Percentiles rank a stretch among this genome's conserved stretches.
phyloP scores from a whole-genome alignment of 169 alveolate species.

The Pseudocohnilembus persalinus region DNA sequence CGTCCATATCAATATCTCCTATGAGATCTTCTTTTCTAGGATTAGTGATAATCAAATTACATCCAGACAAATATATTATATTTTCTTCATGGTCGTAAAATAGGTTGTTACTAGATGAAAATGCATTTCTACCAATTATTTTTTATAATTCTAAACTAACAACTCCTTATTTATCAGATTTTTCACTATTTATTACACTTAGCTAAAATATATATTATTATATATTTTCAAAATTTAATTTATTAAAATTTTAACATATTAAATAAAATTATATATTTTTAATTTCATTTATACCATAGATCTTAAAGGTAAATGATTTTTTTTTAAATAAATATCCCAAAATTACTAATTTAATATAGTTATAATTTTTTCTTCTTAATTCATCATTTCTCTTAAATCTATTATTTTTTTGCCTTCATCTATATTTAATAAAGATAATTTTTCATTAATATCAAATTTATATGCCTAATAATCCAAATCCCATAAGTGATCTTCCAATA shows the following conservation, averaged over 20 bases:
- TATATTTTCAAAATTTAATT: no score
- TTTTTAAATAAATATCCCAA: background rate
- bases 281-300: no score
- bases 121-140: background rate
- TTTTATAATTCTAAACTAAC: background rate
- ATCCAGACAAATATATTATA: background rate
- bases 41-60: background rate
- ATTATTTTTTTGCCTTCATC: background rate
- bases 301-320: background rate
- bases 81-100: background rate
- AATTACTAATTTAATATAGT: background rate
- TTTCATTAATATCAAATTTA: slow-evolving; percentile 30
- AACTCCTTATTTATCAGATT: background rate
- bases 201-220: no score
- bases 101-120: background rate
- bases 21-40: background rate
- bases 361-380: background rate
- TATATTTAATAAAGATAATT: no score
- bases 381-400: background rate
- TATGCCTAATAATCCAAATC: slow-evolving; percentile 76
- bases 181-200: background rate
- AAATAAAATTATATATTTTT: no score
- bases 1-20: background rate
- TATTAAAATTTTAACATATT: no score
- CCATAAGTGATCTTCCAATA: slow-evolving; percentile 79